A percentile compares a stretch with the other conserved stretches of the same genome.
These are phyloP conservation scores for Starmera amethionina DNA, from an alignment of 805 yeast genomes.

Conservation along the genomic window DNA sequence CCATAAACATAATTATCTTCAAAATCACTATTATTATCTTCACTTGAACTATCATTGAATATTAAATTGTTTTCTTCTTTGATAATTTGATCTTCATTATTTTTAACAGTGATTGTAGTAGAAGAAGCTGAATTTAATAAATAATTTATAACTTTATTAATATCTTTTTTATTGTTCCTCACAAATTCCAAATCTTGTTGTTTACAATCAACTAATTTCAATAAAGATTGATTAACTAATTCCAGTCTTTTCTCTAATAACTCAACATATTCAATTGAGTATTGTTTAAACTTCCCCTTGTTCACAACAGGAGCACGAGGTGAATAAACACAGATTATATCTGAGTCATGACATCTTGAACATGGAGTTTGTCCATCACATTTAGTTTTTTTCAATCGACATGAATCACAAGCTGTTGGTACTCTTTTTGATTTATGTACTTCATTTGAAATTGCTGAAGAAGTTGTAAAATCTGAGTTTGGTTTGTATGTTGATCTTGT, in stretches of 20 bases:
- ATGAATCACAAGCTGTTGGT: slow-evolving; percentile 56
- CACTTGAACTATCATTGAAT: no score
- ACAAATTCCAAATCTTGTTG: background rate
- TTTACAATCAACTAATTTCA: background rate
- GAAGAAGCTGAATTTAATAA: no score
- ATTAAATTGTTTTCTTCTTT: no score
- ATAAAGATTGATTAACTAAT: slow-evolving; percentile 37
- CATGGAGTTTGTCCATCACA: slow-evolving; percentile 59
- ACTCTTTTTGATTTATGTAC: slow-evolving; percentile 30
- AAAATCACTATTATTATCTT: no score
- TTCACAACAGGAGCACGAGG: slow-evolving; percentile 22
- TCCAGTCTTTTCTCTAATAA: slow-evolving; percentile 48
- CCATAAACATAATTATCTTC: no score
- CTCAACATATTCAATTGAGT: slow-evolving; percentile 55
- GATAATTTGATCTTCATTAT: no score
- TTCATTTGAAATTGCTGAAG: no score
- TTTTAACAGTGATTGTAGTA: no score
- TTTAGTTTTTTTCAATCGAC: slow-evolving; percentile 53
- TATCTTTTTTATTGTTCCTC: background rate
- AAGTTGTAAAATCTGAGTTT: no score
- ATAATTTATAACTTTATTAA: no score
- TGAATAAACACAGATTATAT: slow-evolving; percentile 49
- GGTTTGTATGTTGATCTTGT: no score
- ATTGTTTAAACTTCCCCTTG: slow-evolving; percentile 35
- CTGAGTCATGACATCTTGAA: slow-evolving; percentile 42